Percentiles rank a stretch among this genome's conserved stretches.
phyloP scores from a whole-genome alignment of 176 grass and related monocot species.

The Saccharum officinarum region DNA sequence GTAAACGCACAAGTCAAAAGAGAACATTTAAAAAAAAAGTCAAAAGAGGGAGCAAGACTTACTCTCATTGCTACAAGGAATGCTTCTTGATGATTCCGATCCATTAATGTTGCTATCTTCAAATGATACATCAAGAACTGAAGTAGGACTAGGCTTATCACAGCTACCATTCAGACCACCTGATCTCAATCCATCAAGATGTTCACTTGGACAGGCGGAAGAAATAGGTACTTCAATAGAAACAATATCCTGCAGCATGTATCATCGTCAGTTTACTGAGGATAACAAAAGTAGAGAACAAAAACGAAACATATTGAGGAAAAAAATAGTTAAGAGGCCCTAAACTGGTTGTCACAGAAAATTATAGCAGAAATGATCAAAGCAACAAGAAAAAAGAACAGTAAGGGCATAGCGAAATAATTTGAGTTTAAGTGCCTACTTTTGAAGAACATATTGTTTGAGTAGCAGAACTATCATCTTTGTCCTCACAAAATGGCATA shows the following conservation, averaged over 20 bases:
- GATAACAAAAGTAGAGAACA: slow-evolving; percentile 16
- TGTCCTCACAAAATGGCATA: slow-evolving; percentile 37
- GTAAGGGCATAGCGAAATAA: not conserved
- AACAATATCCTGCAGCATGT: slow-evolving; percentile 46
- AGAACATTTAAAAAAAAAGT: not conserved
- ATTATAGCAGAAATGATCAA: not conserved
- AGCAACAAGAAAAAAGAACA: not conserved
- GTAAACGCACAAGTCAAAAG: not conserved
- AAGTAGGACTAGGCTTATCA: slow-evolving; percentile 75
- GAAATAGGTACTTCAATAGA: slow-evolving; percentile 42
- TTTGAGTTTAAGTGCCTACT: slow-evolving; percentile 37
- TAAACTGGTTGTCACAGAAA: not conserved
- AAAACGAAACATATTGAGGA: not conserved
- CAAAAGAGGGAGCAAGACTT: slow-evolving; percentile 26
- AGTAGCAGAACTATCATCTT: slow-evolving; percentile 24
- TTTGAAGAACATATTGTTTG: slow-evolving; percentile 40
- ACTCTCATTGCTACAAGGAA: slow-evolving; percentile 45
- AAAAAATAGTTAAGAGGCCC: not conserved
- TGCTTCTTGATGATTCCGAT: slow-evolving; percentile 54
- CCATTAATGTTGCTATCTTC: slow-evolving; percentile 54
- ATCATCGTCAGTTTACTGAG: slow-evolving; percentile 22
- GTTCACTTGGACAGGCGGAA: slow-evolving; percentile 40
- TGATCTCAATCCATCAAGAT: slow-evolving; percentile 39
- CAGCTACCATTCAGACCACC: slow-evolving; percentile 27
- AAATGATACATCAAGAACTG: slow-evolving; percentile 71